Conservation (phyloP, 805 yeast genomes). For the Wickerhamiella slavikovae region DNA sequence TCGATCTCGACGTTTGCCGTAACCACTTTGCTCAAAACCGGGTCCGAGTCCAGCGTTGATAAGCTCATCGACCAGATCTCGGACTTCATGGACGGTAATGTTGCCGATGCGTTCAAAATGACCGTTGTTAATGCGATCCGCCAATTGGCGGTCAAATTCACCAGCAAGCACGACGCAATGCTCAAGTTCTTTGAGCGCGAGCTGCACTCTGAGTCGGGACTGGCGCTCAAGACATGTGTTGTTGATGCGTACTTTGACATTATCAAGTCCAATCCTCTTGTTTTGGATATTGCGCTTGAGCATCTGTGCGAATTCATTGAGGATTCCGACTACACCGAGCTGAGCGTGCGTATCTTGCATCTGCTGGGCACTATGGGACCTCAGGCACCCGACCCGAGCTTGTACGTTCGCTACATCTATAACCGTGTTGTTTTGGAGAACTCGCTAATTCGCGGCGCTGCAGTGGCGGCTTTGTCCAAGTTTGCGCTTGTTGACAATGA, state of each 20-base stretch:
- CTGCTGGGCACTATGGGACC: conserved; percentile 92
- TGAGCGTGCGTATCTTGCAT: conserved; percentile 82
- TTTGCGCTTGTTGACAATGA: conserved; percentile 64
- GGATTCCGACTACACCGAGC: conserved; percentile 91
- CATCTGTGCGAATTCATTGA: conserved; percentile 91
- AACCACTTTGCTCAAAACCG: conserved; percentile 86
- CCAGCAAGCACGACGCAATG: conserved; percentile 69
- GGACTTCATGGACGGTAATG: conserved; percentile 64
- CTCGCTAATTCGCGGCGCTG: conserved; percentile 87
- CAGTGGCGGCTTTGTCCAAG: conserved; percentile 78
- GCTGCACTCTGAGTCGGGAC: conserved; percentile 80
- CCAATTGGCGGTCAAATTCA: conserved; percentile 81
- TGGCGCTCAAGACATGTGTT: conserved; percentile 63
- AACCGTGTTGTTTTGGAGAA: conserved; percentile 93
- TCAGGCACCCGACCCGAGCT: conserved; percentile 59
- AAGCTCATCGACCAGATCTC: conserved; percentile 73
- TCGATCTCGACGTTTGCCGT: conserved; percentile 92
- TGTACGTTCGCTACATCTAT: conserved; percentile 87
- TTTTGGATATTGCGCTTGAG: conserved; percentile 65
- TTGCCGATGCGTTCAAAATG: conserved; percentile 86
- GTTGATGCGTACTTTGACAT: conserved; percentile 87
- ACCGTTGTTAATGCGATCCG: conserved; percentile 91
- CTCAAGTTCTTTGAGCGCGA: conserved; percentile 63
- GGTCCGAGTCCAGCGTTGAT: conserved; percentile 77
- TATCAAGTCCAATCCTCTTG: conserved; percentile 67